Evolutionary conservation across 441 rosid species (phyloP).

Genomic region (Bruguiera hainesii): DNA sequence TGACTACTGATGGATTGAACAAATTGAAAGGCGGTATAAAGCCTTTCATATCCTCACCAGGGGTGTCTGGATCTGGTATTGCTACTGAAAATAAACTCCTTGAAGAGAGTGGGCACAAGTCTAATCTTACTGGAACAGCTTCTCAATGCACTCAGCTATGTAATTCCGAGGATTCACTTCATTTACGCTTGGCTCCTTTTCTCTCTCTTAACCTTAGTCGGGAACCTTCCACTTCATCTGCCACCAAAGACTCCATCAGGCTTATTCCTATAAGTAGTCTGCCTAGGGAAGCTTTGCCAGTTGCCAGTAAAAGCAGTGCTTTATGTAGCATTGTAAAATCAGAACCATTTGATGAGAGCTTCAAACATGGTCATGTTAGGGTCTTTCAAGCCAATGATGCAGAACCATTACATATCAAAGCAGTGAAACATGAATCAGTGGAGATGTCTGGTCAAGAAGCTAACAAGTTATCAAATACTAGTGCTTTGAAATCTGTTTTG

Average conservation of each 20-base stretch:
- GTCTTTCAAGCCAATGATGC: slow-evolving; percentile 21
- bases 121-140: slow-evolving; percentile 20
- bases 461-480: slow-evolving; percentile 21
- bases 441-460: slow-evolving; percentile 29
- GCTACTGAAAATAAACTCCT: slow-evolving; percentile 25
- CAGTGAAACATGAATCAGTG: slow-evolving; percentile 48
- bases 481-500: slow-evolving; percentile 24
- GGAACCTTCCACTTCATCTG: slow-evolving; percentile 33
- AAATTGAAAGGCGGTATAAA: slow-evolving; percentile 27
- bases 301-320: slow-evolving; percentile 20
- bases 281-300: slow-evolving; percentile 11
- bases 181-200: slow-evolving; percentile 50
- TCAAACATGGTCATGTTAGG: slow-evolving; percentile 22
- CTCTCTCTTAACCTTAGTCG: slow-evolving; percentile 24
- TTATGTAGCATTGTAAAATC: slow-evolving; percentile 43
- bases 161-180: slow-evolving; percentile 45
- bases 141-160: slow-evolving; percentile 25
- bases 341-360: slow-evolving; percentile 55
- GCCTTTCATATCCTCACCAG: slow-evolving; percentile 26
- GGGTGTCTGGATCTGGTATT: slow-evolving; percentile 19
- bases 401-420: slow-evolving; percentile 16
- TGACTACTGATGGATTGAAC: slow-evolving; percentile 25
- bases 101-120: slow-evolving; percentile 23
- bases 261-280: slow-evolving; percentile 24
- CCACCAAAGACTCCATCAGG: slow-evolving; percentile 16